Evolutionary conservation across 305 asterid species (phyloP).

Genomic region (Fraxinus ornus): DNA sequence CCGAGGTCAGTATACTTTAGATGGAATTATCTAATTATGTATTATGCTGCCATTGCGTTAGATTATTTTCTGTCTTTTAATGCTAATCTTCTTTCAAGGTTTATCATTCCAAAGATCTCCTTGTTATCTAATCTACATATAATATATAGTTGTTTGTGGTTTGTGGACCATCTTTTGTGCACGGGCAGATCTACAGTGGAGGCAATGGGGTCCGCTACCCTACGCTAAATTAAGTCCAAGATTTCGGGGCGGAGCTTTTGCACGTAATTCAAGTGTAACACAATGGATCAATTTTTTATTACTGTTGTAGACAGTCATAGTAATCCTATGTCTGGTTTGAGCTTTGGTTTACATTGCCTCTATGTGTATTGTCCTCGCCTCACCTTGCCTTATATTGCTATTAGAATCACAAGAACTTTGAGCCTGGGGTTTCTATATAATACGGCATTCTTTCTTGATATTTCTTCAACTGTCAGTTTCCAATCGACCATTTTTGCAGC

Average conservation of each 20-base stretch:
- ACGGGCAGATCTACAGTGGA: not conserved
- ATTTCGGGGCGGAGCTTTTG: too few species aligned
- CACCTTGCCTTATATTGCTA: not conserved
- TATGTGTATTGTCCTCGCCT: too few species aligned
- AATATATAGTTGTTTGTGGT: too few species aligned
- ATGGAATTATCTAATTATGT: not conserved
- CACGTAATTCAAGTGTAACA: too few species aligned
- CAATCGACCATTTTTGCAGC: too few species aligned
- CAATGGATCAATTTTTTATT: too few species aligned
- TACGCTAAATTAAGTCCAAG: too few species aligned
- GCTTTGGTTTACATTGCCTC: not conserved
- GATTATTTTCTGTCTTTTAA: not conserved
- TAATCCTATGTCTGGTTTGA: not conserved
- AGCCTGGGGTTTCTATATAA: not conserved
- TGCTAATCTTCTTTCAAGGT: not conserved
- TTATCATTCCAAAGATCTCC: not conserved
- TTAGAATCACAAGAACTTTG: not conserved
- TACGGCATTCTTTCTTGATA: not conserved
- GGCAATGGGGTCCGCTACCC: too few species aligned
- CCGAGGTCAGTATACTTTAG: conserved; percentile 44
- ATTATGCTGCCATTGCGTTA: not conserved
- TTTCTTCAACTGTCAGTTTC: not conserved
- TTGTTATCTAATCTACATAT: too few species aligned
- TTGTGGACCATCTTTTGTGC: too few species aligned
- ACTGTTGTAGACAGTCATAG: too few species aligned